Evolutionary conservation across 2,329 filamentous ascomycete genomes (phyloP).

Genomic region (Fusarium nodosum): DNA sequence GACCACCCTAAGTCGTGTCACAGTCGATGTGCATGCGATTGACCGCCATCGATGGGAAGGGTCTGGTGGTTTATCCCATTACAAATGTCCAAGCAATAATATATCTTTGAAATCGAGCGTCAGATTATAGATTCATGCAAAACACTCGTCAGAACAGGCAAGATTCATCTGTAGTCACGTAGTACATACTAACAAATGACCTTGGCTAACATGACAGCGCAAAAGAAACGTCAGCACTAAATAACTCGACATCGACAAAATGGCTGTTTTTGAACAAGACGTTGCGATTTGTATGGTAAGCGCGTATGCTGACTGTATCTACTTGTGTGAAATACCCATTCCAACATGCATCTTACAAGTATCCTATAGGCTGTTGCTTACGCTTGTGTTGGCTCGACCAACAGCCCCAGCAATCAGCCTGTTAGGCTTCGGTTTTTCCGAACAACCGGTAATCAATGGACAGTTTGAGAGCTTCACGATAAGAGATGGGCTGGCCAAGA

Average conservation of each 20-base stretch:
- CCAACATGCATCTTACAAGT: background rate
- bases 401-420: slow-evolving; percentile 5
- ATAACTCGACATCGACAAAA: background rate
- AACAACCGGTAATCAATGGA: slow-evolving; percentile 2
- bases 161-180: background rate
- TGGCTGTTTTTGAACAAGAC: background rate
- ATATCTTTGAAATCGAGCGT: background rate
- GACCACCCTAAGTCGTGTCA: too few species aligned
- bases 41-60: rapidly evolving
- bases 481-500: background rate
- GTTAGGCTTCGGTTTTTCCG: background rate
- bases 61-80: background rate
- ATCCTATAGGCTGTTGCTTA: slow-evolving; percentile 1
- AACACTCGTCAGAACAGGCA: background rate
- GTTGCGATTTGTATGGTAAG: background rate
- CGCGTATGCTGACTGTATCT: slow-evolving; percentile 3
- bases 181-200: background rate
- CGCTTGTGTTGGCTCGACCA: background rate
- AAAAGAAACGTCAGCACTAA: background rate
- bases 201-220: background rate
- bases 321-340: background rate
- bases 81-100: too few species aligned
- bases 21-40: too few species aligned
- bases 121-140: background rate
- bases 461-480: background rate